phyloP scores from a whole-genome alignment of 768 basidiomycete species.

The Boletus subcaerulescens region DNA sequence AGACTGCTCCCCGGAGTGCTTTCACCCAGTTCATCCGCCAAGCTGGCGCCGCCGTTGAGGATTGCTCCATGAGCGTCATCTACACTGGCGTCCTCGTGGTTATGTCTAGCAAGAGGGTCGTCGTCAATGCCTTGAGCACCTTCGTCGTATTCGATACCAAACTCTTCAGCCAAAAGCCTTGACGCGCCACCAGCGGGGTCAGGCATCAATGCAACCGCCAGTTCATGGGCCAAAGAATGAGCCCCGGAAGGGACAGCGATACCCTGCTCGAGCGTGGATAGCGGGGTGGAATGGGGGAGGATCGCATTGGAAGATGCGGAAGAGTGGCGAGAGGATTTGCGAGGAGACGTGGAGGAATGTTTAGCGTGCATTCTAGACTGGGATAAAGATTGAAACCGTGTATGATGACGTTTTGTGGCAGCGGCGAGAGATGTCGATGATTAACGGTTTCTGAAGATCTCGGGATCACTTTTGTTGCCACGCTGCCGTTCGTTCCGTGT shows the following conservation, averaged over 20 bases:
- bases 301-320: slow-evolving; percentile 19
- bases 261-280: slow-evolving; percentile 32
- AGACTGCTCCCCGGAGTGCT: slow-evolving; percentile 16
- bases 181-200: slow-evolving; percentile 73
- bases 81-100: slow-evolving; percentile 27
- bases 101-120: slow-evolving; percentile 20
- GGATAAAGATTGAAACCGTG: neutral
- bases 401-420: slow-evolving; percentile 9
- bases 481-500: neutral
- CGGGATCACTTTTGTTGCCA: slow-evolving; percentile 3
- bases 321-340: slow-evolving; percentile 31
- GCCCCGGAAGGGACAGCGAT: slow-evolving; percentile 30
- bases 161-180: slow-evolving; percentile 79
- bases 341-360: slow-evolving; percentile 26
- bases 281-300: slow-evolving; percentile 24
- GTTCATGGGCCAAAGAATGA: slow-evolving; percentile 82
- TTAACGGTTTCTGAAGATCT: slow-evolving; percentile 12
- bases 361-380: slow-evolving; percentile 25
- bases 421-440: slow-evolving; percentile 1
- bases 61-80: slow-evolving; percentile 33
- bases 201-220: slow-evolving; percentile 84
- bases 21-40: slow-evolving; percentile 42
- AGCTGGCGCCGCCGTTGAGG: slow-evolving; percentile 31
- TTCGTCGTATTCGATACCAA: slow-evolving; percentile 87
- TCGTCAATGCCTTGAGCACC: slow-evolving; percentile 76